phyloP scores from a whole-genome alignment of 305 asterid species.

The Fraxinus floribunda region DNA sequence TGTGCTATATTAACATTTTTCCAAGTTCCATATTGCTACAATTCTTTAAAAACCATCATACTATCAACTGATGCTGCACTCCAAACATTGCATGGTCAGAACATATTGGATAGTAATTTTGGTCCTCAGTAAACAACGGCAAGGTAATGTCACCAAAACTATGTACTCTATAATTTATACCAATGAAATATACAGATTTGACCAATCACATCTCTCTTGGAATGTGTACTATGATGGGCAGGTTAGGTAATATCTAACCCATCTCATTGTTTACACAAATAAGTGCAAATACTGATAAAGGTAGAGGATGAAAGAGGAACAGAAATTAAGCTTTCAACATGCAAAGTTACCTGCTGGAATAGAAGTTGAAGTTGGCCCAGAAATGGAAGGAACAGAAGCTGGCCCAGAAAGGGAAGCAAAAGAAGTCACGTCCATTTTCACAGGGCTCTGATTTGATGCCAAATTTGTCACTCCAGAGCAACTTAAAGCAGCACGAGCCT shows the following conservation, averaged over 20 bases:
- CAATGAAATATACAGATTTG: not conserved
- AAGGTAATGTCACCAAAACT: not conserved
- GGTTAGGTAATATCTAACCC: not conserved
- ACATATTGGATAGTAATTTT: not conserved
- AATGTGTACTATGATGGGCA: not conserved
- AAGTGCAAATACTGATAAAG: not conserved
- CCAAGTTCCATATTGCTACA: not conserved
- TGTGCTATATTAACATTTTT: not conserved
- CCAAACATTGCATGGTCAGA: not conserved
- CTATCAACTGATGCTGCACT: not conserved
- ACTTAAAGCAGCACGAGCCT: conserved; percentile 75
- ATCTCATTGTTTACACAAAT: not conserved
- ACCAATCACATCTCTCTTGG: not conserved
- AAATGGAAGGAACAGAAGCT: conserved; percentile 55
- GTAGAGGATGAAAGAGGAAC: not conserved
- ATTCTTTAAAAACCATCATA: not conserved
- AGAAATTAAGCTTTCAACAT: not conserved
- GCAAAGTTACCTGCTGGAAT: conserved; percentile 59
- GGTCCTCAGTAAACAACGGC: not conserved
- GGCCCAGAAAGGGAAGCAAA: conserved; percentile 54
- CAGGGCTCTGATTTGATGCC: conserved; percentile 64
- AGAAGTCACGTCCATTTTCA: conserved; percentile 72
- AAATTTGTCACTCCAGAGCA: conserved; percentile 62
- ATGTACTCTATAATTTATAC: not conserved
- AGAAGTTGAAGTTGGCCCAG: conserved; percentile 64